Base-by-base conservation (phyloP, 78 protist species). In the Dictyostelium firmibasis region DNA sequence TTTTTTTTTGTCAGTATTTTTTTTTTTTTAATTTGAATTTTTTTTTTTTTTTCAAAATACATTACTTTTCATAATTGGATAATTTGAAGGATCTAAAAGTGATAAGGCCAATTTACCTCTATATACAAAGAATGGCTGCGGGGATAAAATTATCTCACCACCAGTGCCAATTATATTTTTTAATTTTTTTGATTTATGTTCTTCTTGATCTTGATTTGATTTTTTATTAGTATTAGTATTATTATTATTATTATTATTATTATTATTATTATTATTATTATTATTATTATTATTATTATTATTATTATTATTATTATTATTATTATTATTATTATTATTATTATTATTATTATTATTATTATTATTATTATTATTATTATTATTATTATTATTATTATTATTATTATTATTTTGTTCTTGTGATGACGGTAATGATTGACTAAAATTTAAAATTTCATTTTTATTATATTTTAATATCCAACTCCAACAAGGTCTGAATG, bases 91-190 rank as follows among this genome's bases (percentile, higher is more conserved):
- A 29, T 72, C 44, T 53, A 86, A 60, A 27, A 86, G 44, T 23
- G 92, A 86, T 76, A 87, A 47, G 0, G 93, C 93, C 16, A 78
- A 25, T 53, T 89, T 89, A 6, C 94, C 94, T 81, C 94, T 78
- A 35, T 89, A 89, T n/a, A 89, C 94, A 89, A 89, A 89, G 27
- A 43, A 89, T 41, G 84, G 62, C 50, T 43, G 43, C 16, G 87
- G 33, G 47, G 82, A 69, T 4, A 62, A 47, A 16, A 13, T 13
- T 47, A 31, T 43, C 13, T 33, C 35, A 47, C 47, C 75, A 23
- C 35, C n/a, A 13, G 29, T 60, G 35, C 86, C 86, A 57, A 82
- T 25, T 10, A 82, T 50, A 60, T 82, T 82, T 57, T 82, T 82
- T 44, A 57, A 23, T 60, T 67, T 89, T 53, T 44, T 78, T 47